Evolutionary conservation across 2,329 filamentous ascomycete genomes (phyloP), one percentile per base, ranked within the genome.

Genomic region (Exophiala alcalophila): DNA sequence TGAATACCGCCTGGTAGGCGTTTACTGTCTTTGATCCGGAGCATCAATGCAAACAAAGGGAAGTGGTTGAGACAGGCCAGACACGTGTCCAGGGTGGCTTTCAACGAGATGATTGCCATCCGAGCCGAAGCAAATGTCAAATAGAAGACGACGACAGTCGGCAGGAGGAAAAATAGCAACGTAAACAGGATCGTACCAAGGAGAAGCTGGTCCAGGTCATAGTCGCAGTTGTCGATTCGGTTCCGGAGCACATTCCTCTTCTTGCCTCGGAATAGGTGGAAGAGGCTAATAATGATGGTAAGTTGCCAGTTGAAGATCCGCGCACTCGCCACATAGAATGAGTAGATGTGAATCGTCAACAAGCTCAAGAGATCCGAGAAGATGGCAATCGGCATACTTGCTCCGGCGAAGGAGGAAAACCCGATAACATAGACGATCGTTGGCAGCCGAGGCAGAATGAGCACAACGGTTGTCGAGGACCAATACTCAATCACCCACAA

Each of bases 231-330:
- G 63, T 98, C 92, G 59, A 98, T 97, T 67, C 92, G 89, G 61
- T 96, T 95, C 49, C 94, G 85, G 15, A 98, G 78, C 11, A 98
- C 84, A 56, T 98, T 98, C 61, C 94, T 85, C 65, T 98, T 98
- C 71, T 96, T 97, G 45, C 92, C 94, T 21, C 91, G 86, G 62
- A 98, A 98, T 7, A 98, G 81, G 63, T 98, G 94, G 65, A 98
- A 98, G n/a, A 98, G 80, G 8, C 91, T 97, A 53, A 91, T 83
- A 53, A 98, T 84, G 50, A 98, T 97, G 3, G 86, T 94, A 49
- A 98, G 81, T 66, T 98, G 92, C 92, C 92, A 98, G 67, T 97
- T 89, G 66, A 91, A 98, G 59, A 98, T 97, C 37, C 92, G 84
- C 2, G 92, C 92, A 6, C 90, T 95, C 11, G 94, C 91, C 44